phyloP scores from a whole-genome alignment of 495 filamentous ascomycete genomes.

The Aspergillus ellipticus region DNA sequence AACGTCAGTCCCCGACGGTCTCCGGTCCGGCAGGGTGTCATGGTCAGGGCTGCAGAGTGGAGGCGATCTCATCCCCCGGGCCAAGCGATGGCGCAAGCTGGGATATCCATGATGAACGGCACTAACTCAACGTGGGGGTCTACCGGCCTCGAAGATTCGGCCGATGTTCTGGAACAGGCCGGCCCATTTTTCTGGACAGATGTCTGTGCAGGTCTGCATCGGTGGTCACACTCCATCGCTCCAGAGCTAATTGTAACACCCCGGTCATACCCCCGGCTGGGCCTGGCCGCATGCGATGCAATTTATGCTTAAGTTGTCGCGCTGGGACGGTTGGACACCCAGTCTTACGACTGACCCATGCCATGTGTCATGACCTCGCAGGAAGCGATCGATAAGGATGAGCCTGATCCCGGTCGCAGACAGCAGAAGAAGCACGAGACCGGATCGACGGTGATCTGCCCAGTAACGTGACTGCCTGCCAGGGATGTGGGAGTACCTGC shows the following conservation, averaged over 20 bases:
- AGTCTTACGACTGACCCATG: background rate
- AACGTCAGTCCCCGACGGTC: background rate
- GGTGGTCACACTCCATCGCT: background rate
- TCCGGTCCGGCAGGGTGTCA: conserved; percentile 8
- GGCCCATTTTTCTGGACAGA: background rate
- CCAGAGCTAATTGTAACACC: background rate
- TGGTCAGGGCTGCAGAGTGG: conserved; percentile 17
- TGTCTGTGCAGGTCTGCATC: background rate
- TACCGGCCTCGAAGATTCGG: background rate
- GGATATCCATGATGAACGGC: background rate
- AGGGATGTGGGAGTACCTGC: background rate
- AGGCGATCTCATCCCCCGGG: conserved; percentile 9
- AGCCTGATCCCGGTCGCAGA: background rate
- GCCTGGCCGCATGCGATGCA: background rate
- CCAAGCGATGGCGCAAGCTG: background rate
- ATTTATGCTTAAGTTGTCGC: background rate
- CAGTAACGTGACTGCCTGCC: background rate
- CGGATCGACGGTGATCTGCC: background rate
- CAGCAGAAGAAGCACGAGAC: background rate
- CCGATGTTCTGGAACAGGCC: background rate
- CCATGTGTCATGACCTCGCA: background rate
- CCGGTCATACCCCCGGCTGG: background rate
- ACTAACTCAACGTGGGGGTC: conserved; percentile 4
- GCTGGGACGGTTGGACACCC: background rate
- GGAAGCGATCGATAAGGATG: background rate